Evolutionary conservation across 352 stramenopile species (phyloP).

Genomic region (Globisporangium emineosum): DNA sequence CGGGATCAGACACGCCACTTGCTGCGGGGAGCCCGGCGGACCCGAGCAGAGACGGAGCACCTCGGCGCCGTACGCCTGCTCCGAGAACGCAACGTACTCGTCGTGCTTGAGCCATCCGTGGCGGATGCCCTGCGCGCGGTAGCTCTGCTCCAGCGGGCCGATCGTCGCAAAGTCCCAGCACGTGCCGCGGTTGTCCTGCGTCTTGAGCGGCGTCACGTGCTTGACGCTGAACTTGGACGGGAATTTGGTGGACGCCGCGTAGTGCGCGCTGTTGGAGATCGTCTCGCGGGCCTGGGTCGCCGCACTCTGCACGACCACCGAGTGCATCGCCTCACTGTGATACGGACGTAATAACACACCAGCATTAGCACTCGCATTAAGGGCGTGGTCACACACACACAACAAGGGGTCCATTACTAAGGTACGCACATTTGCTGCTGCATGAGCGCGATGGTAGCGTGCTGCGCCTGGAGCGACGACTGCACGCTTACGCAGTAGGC

Average conservation of each 20-base stretch:
- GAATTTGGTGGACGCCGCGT: slow-evolving; percentile 20
- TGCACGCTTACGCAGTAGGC: slow-evolving; percentile 38
- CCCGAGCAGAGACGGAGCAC: slow-evolving; percentile 54
- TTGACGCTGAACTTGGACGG: slow-evolving; percentile 59
- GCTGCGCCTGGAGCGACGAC: slow-evolving; percentile 33
- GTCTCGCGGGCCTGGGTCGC: slow-evolving; percentile 9
- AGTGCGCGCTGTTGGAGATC: slow-evolving; percentile 23
- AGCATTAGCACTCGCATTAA: background rate
- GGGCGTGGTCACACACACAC: no score
- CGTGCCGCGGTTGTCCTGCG: slow-evolving; percentile 61
- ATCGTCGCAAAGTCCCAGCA: slow-evolving; percentile 73
- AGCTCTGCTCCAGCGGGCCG: slow-evolving; percentile 61
- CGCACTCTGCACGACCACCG: slow-evolving; percentile 24
- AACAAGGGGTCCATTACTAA: background rate
- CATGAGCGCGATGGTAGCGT: slow-evolving; percentile 34
- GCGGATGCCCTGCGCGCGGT: slow-evolving; percentile 52
- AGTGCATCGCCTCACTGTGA: slow-evolving; percentile 47
- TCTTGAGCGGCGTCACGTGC: slow-evolving; percentile 61
- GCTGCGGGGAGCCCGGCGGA: slow-evolving; percentile 41
- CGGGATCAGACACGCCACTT: slow-evolving; percentile 56
- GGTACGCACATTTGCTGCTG: slow-evolving; percentile 45
- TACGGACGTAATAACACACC: background rate
- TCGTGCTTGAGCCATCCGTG: slow-evolving; percentile 49
- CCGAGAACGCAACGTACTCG: slow-evolving; percentile 57
- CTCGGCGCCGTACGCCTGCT: slow-evolving; percentile 65